Percentiles rank a stretch among this genome's conserved stretches.
Evolutionary conservation across 2,329 filamentous ascomycete species (phyloP).

Genomic region (Ceratocystis colombiana): DNA sequence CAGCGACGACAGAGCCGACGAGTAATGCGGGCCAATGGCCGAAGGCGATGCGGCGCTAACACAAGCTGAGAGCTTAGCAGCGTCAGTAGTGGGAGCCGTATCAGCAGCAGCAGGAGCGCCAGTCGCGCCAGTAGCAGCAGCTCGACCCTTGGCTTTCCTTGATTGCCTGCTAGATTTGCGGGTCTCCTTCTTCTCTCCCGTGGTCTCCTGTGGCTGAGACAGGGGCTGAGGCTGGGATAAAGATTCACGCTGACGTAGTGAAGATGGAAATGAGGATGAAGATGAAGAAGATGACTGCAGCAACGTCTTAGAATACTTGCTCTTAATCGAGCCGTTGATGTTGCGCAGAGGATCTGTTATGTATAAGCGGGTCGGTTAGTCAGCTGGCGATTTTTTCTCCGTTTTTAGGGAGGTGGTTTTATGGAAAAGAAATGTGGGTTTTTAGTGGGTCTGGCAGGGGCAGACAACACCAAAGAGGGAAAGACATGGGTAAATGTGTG

Average conservation of each 20-base stretch:
- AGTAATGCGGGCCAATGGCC: background rate
- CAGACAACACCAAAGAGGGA: background rate
- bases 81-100: background rate
- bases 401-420: constrained; percentile 11
- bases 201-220: background rate
- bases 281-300: too few species aligned
- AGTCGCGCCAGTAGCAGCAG: background rate
- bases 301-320: constrained; percentile 21
- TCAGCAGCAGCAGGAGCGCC: background rate
- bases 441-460: constrained; percentile 9
- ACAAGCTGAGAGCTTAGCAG: background rate
- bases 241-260: constrained; percentile 1
- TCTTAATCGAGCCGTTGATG: constrained; percentile 24
- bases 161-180: background rate
- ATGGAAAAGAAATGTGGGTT: constrained; percentile 15
- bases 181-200: constrained; percentile 8
- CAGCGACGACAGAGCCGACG: background rate
- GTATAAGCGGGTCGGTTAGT: constrained; percentile 23
- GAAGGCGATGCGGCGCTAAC: background rate
- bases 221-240: background rate
- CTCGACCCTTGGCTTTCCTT: background rate
- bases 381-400: constrained; percentile 19
- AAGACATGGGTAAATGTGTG: background rate
- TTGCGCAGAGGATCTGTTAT: constrained; percentile 22
- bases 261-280: background rate